A percentile compares a stretch with the other conserved stretches of the same genome.
phyloP scores from a whole-genome alignment of 2,329 filamentous ascomycete genomes.

The Chaetomiaceae sp. region DNA sequence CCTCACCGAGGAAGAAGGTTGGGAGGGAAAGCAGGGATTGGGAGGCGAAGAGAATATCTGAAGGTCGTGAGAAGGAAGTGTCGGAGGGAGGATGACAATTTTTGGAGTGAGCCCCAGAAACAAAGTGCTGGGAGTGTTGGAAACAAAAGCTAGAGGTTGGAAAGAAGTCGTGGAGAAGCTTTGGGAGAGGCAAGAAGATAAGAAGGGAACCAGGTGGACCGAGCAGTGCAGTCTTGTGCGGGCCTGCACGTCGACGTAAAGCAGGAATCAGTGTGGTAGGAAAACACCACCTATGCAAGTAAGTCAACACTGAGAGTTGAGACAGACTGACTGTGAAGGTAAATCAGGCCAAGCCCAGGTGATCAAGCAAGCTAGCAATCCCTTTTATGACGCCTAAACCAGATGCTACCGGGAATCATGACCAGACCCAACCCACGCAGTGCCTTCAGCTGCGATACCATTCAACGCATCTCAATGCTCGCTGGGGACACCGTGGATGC shows the following conservation, averaged over 20 bases:
- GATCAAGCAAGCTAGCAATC: slow-evolving; percentile 29
- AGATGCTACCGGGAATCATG: slow-evolving; percentile 36
- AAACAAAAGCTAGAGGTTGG: too few species aligned
- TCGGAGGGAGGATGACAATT: too few species aligned
- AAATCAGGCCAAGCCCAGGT: slow-evolving; percentile 20
- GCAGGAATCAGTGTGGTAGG: background rate
- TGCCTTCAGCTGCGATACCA: slow-evolving; percentile 12
- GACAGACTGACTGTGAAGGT: slow-evolving; percentile 9
- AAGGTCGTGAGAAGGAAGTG: too few species aligned
- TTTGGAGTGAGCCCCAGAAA: too few species aligned
- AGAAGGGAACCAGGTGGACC: too few species aligned
- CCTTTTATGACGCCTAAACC: slow-evolving; percentile 31
- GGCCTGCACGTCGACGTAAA: background rate
- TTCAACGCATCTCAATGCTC: background rate
- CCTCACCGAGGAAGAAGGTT: too few species aligned
- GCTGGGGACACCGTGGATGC: background rate
- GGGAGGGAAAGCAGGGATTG: too few species aligned
- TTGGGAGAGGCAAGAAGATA: too few species aligned
- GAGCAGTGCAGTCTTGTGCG: too few species aligned
- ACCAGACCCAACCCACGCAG: slow-evolving; percentile 23
- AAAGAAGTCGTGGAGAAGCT: too few species aligned
- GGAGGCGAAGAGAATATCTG: too few species aligned
- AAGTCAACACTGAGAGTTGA: background rate
- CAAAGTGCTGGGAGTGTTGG: too few species aligned
- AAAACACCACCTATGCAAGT: background rate